Base-by-base conservation (phyloP, 768 basidiomycete genomes). In the Candolleomyces eurysporus region DNA sequence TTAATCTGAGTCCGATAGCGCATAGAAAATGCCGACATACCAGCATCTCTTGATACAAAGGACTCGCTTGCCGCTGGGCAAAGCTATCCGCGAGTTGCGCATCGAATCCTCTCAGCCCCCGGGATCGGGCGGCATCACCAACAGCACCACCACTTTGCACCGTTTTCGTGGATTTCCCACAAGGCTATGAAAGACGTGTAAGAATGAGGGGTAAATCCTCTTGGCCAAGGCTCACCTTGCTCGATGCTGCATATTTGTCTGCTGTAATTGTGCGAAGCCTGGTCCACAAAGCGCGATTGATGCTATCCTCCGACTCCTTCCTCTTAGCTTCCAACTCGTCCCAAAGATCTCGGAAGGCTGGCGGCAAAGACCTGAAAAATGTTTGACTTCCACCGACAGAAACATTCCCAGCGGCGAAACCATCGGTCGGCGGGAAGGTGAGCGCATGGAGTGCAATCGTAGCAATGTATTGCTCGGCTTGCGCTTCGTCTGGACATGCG, bases 381-480 rank as follows among this genome's bases (percentile, higher is more conserved):
- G 91, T 88, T 50, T 78, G 78, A 48, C 73, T 81, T 31, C 80
- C 77, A 50, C 81, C 74, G 43, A 78, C 77, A 11, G 74, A 72
- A 36, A 80, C 74, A 4, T 71, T 72, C n/a, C 82, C 80, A 3
- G 81, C 72, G 10, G 84, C 80, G 72, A 93, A 93, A 8, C 90
- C 90, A 56, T 83, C 82, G 0, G 80, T 80, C 2, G 72, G 60
- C 16, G 87, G 84, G 66, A 87, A 92, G 11, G 84, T 86, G 36
- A 98, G 75, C 4, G 85, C 82, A 71, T 96, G 92, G 39, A 98
- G 77, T 4, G 94, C 94, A 52, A 96, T 74, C 17, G 90, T 91
- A 4, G 96, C 84, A 54, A 96, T 83, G 69, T 94, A 99, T 67
- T 98, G 88, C 72, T 92, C 92, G 22, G 96, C 95, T 71, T 98